Evolutionary conservation across 2,329 filamentous ascomycete species (phyloP).

Genomic region (Talaromyces sp.): DNA sequence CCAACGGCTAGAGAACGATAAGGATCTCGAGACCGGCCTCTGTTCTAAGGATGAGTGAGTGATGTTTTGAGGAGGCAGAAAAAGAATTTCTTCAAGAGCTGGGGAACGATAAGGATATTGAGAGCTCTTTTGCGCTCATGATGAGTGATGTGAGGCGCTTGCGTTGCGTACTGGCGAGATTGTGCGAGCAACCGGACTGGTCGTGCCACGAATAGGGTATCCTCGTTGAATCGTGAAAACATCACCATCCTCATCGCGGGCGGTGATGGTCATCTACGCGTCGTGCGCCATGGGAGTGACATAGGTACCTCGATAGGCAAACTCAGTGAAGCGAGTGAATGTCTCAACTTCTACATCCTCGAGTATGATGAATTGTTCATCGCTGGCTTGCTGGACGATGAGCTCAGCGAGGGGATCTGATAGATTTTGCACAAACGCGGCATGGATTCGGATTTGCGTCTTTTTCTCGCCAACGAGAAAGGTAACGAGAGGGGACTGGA

Average conservation of each 20-base stretch:
- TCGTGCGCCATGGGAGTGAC: not conserved
- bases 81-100: not conserved
- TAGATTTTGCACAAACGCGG: not conserved
- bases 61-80: not conserved
- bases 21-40: not conserved
- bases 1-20: not conserved
- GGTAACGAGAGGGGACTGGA: not conserved
- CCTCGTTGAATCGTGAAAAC: not conserved
- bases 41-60: not conserved
- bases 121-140: not conserved
- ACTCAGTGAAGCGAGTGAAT: not conserved
- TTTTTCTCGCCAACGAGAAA: not conserved
- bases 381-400: not conserved
- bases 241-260: not conserved
- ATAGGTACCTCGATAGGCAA: conserved; percentile 1
- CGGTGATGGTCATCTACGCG: not conserved
- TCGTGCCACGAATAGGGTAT: not conserved
- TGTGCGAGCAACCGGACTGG: not conserved
- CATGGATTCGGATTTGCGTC: not conserved
- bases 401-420: not conserved
- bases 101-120: not conserved
- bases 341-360: not conserved
- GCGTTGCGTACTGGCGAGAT: not conserved
- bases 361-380: not conserved
- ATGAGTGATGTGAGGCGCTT: not conserved